Conservation (phyloP, 2,329 filamentous ascomycete species). For the Ophiostoma sp. region DNA sequence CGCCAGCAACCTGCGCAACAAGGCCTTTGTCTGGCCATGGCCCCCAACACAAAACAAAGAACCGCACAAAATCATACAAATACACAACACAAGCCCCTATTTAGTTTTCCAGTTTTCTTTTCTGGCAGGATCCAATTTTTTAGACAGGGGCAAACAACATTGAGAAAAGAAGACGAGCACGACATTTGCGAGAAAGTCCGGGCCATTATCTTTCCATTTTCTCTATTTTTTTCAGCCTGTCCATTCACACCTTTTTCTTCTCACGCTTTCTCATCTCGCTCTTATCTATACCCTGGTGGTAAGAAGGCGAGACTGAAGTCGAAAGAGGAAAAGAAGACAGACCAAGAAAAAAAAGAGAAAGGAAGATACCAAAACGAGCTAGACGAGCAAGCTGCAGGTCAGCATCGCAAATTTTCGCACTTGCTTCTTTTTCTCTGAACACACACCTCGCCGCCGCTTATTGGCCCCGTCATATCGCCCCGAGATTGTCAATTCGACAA, state of each 20-base stretch:
- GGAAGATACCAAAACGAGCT: not conserved
- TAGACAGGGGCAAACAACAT: not conserved
- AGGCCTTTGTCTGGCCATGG: not conserved
- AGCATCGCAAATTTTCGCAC: not conserved
- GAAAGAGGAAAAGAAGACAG: not conserved
- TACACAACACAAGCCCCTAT: not conserved
- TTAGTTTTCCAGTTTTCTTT: not conserved
- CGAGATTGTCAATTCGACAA: constrained; percentile 1
- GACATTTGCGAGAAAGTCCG: not conserved
- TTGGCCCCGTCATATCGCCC: not conserved
- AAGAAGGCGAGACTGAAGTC: not conserved
- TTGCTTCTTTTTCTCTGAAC: not conserved
- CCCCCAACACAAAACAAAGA: not conserved
- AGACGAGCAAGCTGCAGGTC: not conserved
- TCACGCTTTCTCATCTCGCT: not conserved
- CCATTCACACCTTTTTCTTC: not conserved
- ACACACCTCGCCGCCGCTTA: not conserved
- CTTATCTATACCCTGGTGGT: constrained; percentile 13
- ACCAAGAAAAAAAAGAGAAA: not conserved
- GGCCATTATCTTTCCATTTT: not conserved
- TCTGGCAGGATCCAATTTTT: not conserved
- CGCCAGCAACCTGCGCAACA: not conserved
- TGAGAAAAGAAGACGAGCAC: constrained; percentile 1
- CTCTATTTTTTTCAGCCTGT: not conserved
- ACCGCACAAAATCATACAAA: not conserved